A percentile compares a stretch with the other conserved stretches of the same genome.
Evolutionary conservation across 306 rosid genomes (phyloP).

Genomic region (Aeschynomene evenia): DNA sequence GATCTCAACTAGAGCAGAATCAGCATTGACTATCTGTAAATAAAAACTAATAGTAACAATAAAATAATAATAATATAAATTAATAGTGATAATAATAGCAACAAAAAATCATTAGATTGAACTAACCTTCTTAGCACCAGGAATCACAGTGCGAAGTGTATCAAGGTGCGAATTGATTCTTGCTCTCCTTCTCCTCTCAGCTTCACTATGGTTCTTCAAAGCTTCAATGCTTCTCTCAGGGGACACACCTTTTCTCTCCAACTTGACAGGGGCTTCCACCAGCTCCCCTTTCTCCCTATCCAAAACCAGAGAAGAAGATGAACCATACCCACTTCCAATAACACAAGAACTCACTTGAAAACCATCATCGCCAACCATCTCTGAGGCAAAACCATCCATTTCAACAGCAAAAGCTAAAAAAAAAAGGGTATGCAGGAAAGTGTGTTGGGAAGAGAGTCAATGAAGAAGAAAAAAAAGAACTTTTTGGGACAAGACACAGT

Average conservation of each 20-base stretch:
- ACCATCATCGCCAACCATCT: conserved; percentile 2
- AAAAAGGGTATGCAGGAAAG: neutral
- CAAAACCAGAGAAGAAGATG: conserved; percentile 60
- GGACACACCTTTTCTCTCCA: conserved; percentile 43
- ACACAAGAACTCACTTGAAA: conserved; percentile 26
- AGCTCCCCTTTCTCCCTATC: conserved; percentile 59
- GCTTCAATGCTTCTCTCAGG: conserved; percentile 65
- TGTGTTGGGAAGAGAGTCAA: neutral
- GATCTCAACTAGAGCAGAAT: neutral
- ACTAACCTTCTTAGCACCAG: conserved; percentile 72
- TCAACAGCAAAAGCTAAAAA: conserved; percentile 32
- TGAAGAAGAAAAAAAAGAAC: neutral
- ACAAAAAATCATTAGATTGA: neutral
- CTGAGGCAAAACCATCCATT: conserved; percentile 46
- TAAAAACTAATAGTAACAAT: neutral
- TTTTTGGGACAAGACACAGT: conserved; percentile 11
- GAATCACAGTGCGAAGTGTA: conserved; percentile 55
- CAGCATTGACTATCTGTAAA: neutral
- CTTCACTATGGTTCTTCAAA: conserved; percentile 75
- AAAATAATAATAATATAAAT: neutral
- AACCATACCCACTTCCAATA: conserved; percentile 48
- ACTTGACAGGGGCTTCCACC: conserved; percentile 48
- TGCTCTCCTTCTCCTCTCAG: conserved; percentile 67
- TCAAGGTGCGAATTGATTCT: conserved; percentile 72
- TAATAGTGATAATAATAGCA: neutral